Percentiles rank a stretch among this genome's conserved stretches.
Conservation (phyloP, 2,329 filamentous ascomycete species). For the Parascedosporium putredinis region DNA sequence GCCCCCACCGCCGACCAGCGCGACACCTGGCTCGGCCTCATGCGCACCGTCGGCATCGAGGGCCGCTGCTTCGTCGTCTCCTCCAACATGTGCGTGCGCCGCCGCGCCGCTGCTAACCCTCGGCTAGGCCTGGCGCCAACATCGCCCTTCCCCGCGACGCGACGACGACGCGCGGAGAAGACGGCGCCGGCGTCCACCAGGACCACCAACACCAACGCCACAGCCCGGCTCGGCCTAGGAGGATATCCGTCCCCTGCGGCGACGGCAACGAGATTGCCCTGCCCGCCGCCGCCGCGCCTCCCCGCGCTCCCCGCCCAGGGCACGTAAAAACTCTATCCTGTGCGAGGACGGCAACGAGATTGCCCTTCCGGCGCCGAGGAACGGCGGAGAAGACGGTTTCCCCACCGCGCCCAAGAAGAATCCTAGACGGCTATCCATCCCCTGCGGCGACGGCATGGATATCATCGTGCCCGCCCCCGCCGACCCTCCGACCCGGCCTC, state of each 20-base stretch:
- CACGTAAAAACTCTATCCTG: constrained; percentile 28
- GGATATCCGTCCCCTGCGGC: constrained; percentile 17
- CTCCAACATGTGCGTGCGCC: constrained; percentile 68
- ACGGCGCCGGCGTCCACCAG: not conserved
- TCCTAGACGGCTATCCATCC: constrained; percentile 28
- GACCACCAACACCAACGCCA: too few relatives aligned
- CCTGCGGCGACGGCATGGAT: constrained; percentile 45
- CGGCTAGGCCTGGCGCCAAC: constrained; percentile 15
- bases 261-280: constrained; percentile 34
- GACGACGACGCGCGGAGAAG: too few relatives aligned
- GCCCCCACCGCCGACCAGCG: constrained; percentile 81
- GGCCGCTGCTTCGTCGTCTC: constrained; percentile 77
- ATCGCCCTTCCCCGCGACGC: not conserved
- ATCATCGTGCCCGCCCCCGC: constrained; percentile 34
- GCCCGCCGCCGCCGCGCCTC: not conserved
- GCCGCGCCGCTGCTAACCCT: too few relatives aligned
- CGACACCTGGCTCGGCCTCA: constrained; percentile 72
- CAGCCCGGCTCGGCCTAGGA: constrained; percentile 5
- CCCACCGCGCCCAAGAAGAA: constrained; percentile 12
- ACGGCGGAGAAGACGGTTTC: not conserved
- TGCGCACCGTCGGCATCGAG: constrained; percentile 73
- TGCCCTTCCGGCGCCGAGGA: constrained; percentile 23
- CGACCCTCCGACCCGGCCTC: constrained; percentile 11
- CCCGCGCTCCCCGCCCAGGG: not conserved
- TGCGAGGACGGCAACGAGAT: constrained; percentile 38